Base-by-base conservation (phyloP, 2,329 filamentous ascomycete species). In the Xylariaceae sp. region DNA sequence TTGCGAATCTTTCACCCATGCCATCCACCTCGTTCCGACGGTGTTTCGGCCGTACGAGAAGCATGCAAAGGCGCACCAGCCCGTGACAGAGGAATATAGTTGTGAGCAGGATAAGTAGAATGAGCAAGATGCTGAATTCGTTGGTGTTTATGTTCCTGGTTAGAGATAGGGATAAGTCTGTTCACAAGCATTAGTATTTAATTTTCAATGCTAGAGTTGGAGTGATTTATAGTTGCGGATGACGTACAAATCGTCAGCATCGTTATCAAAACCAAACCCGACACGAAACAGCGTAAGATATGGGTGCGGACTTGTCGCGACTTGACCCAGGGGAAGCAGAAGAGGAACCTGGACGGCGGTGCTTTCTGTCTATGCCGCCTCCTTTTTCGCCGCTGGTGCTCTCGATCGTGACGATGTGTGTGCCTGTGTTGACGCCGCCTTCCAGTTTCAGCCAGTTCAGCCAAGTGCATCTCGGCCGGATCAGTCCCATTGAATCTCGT, bases 51-150 rank as follows among this genome's bases (percentile, higher is more conserved):
- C 77, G 78, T 49, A 84, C 71, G 13, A 87, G 70, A 44, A 88
- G 69, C 71, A 95, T 80, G 69, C 82, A 86, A 4, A 95, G 77
- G 16, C 88, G 84, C 51, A 94, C 81, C 14, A 94, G 73, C 40
- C 85, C 83, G 70, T 95, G 89, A 63, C 84, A 87, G 76, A 96
- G 94, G 71, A 95, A 84, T 59, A 93, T 82, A 2, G 87, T 85
- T 33, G 86, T 80, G 47, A 86, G 75, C 47, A 95, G 72, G 51
- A 95, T 86, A 58, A 92, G 77, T 48, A 96, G 78, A 51, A 96
- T 86, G 54, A 96, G 79, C 48, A 95, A 76, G 53, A 95, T 82
- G 62, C 90, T 88, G 64, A 95, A 86, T 69, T 90, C 87, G 66
- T 82, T 82, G 40, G 81, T 81, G 46, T 81, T 74, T 54, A 83